A percentile compares a stretch with the other conserved stretches of the same genome.
Evolutionary conservation across 768 basidiomycete genomes (phyloP).

Genomic region (Pholiota microspora): DNA sequence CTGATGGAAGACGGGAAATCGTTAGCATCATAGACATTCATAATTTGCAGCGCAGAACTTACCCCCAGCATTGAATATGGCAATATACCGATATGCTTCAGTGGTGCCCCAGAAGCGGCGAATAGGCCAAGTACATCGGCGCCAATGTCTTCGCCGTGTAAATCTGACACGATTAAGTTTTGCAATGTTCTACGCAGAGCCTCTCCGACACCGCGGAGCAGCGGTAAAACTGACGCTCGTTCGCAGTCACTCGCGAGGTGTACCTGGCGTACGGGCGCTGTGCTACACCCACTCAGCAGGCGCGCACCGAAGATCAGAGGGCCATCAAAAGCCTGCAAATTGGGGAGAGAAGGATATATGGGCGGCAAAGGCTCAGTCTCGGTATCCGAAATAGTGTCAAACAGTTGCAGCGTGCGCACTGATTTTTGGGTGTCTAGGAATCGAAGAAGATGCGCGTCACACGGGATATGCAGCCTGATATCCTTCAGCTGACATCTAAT

Average conservation of each 20-base stretch:
- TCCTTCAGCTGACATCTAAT: constrained; percentile 40
- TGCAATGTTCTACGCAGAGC: constrained; percentile 23
- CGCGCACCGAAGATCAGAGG: constrained; percentile 39
- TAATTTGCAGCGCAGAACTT: constrained; percentile 10
- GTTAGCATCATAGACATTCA: neutral
- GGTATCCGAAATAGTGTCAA: constrained; percentile 23
- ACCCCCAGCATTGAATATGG: constrained; percentile 27
- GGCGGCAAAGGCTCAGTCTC: constrained; percentile 7
- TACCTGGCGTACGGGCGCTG: constrained; percentile 27
- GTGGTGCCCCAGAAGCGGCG: constrained; percentile 20
- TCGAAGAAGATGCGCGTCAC: constrained; percentile 43
- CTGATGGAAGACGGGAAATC: neutral
- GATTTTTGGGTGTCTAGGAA: constrained; percentile 49
- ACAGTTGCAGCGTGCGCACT: constrained; percentile 36
- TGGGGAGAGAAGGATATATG: constrained; percentile 27
- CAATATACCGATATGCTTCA: constrained; percentile 28
- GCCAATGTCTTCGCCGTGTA: constrained; percentile 24
- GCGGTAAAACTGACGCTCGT: constrained; percentile 21
- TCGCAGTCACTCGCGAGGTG: constrained; percentile 43
- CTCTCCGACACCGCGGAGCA: constrained; percentile 28
- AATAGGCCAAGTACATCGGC: constrained; percentile 19
- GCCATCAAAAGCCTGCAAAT: constrained; percentile 44
- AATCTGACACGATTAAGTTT: constrained; percentile 27
- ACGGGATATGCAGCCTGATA: constrained; percentile 42
- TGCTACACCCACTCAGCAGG: constrained; percentile 36